Conservation (phyloP, 148 eudicot species). For the Nyssa sinensis region DNA sequence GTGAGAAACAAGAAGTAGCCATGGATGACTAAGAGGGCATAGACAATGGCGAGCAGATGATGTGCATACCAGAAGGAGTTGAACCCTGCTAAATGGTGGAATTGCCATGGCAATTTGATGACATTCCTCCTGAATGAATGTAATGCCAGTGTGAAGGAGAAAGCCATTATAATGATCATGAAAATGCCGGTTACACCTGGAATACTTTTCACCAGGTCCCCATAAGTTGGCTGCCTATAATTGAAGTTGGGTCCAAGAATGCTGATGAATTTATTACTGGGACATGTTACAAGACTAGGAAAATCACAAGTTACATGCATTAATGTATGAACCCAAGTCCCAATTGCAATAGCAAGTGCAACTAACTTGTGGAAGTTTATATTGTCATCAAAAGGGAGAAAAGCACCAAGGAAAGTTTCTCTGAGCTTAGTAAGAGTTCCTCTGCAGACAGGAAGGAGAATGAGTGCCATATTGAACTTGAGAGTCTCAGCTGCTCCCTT, state of each 20-base stretch:
- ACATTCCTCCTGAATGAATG: constrained; percentile 87
- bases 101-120: constrained; percentile 69
- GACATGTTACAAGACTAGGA: constrained; percentile 45
- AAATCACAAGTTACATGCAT: constrained; percentile 64
- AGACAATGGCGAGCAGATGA: constrained; percentile 70
- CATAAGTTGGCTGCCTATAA: constrained; percentile 58
- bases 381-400: constrained; percentile 84
- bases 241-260: constrained; percentile 53
- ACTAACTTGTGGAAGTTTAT: constrained; percentile 92
- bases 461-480: constrained; percentile 91
- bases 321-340: constrained; percentile 51
- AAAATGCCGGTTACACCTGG: constrained; percentile 67
- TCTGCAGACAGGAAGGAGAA: constrained; percentile 89
- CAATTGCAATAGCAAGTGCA: constrained; percentile 58
- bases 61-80: constrained; percentile 95
- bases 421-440: constrained; percentile 77
- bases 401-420: constrained; percentile 59
- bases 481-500: constrained; percentile 89
- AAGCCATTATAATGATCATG: constrained; percentile 69
- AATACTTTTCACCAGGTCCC: constrained; percentile 40
- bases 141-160: constrained; percentile 71
- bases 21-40: constrained; percentile 65
- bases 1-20: constrained; percentile 70
- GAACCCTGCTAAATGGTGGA: constrained; percentile 77
- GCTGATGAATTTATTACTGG: constrained; percentile 30